phyloP scores from a whole-genome alignment of 2,329 filamentous ascomycete species.

The Pochonia chlamydosporia region DNA sequence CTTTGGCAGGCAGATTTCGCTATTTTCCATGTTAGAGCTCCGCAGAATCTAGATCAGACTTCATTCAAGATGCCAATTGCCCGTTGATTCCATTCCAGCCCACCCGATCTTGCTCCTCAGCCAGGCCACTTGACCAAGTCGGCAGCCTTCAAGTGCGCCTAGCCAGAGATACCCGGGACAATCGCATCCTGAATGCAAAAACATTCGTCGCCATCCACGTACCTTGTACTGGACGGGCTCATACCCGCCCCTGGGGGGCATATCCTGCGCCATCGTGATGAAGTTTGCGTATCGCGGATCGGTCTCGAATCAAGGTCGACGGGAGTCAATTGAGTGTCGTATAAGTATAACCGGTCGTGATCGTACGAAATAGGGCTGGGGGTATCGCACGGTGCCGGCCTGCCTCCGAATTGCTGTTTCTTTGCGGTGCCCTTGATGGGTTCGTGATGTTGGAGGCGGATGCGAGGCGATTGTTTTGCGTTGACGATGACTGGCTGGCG shows the following conservation, averaged over 20 bases:
- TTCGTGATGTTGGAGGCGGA: not conserved
- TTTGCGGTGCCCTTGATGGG: not conserved
- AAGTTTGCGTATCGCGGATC: not conserved
- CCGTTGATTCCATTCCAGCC: not conserved
- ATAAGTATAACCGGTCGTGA: not conserved
- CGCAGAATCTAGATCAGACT: not conserved
- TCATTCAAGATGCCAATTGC: not conserved
- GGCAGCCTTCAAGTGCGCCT: too few relatives aligned
- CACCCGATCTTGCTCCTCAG: too few relatives aligned
- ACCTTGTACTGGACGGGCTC: slow-evolving; percentile 96
- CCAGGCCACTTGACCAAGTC: too few relatives aligned
- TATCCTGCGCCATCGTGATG: slow-evolving; percentile 86
- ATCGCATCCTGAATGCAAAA: too few relatives aligned
- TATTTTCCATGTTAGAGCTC: slow-evolving; percentile 26
- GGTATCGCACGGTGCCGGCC: not conserved
- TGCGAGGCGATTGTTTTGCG: slow-evolving; percentile 4
- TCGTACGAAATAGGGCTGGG: not conserved
- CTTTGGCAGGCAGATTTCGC: slow-evolving; percentile 88
- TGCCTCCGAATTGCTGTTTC: not conserved
- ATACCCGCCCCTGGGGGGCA: slow-evolving; percentile 94
- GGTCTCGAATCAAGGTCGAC: not conserved
- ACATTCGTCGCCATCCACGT: slow-evolving; percentile 24
- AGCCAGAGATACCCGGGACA: too few relatives aligned
- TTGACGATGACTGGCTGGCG: not conserved
- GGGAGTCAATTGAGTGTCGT: not conserved